Percentiles rank a stretch among this genome's conserved stretches.
Conservation (phyloP, 2,329 filamentous ascomycete genomes). For the Orbilia brochopaga region DNA sequence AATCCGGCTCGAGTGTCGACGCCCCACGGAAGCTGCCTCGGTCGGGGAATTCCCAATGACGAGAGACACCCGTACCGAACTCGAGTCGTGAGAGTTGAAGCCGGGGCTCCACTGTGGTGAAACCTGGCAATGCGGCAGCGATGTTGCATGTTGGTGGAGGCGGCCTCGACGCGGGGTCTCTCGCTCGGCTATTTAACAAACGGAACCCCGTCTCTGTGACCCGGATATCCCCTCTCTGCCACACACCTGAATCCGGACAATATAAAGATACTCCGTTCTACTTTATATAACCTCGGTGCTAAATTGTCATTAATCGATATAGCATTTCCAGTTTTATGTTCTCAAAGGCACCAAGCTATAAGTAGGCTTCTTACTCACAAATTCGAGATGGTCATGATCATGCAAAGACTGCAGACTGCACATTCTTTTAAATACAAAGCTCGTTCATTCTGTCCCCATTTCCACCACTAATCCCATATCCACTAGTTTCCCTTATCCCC, state of each 20-base stretch:
- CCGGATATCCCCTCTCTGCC: not conserved
- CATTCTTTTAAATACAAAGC: constrained; percentile 1
- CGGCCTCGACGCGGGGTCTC: constrained; percentile 22
- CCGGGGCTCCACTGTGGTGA: not conserved
- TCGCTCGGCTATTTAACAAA: constrained; percentile 6
- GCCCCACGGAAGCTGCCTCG: not conserved
- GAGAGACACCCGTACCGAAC: not conserved
- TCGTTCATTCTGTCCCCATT: not conserved
- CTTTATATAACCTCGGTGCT: too few relatives aligned
- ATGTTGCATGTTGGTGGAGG: not conserved
- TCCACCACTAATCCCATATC: not conserved
- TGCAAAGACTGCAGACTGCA: too few relatives aligned
- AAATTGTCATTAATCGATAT: too few relatives aligned
- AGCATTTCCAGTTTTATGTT: too few relatives aligned
- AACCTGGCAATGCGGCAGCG: not conserved
- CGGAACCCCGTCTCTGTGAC: not conserved
- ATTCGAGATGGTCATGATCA: too few relatives aligned
- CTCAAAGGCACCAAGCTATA: too few relatives aligned
- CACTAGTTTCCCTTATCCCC: not conserved
- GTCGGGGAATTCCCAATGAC: not conserved
- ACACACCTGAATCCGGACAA: not conserved
- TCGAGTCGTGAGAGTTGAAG: not conserved
- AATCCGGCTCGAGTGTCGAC: too few relatives aligned
- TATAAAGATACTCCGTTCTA: too few relatives aligned
- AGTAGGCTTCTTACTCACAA: too few relatives aligned